Evolutionary conservation across 257 asterid species (phyloP).

Genomic region (Knoxia roxburghii): DNA sequence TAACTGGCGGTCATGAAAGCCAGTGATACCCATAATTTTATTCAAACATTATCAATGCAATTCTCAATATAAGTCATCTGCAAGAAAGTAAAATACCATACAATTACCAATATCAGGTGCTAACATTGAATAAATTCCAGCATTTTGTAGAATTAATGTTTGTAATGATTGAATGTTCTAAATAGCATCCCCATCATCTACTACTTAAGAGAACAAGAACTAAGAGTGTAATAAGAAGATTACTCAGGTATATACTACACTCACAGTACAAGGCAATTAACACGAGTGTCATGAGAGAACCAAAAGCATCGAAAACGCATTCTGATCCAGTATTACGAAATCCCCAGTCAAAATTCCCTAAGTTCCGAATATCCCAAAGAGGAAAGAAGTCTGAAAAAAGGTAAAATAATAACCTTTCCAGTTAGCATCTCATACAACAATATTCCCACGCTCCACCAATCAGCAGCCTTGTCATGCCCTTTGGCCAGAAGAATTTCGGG

Average conservation of each 20-base stretch:
- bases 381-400: background rate
- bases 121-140: background rate
- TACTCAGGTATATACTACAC: background rate
- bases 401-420: slow-evolving; percentile 46
- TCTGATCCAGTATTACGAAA: background rate
- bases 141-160: background rate
- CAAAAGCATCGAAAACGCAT: background rate
- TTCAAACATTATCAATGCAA: background rate
- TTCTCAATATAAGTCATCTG: background rate
- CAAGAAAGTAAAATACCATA: background rate
- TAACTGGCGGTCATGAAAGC: background rate
- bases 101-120: background rate
- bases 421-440: slow-evolving; percentile 76
- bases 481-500: slow-evolving; percentile 72
- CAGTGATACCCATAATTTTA: background rate
- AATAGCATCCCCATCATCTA: background rate
- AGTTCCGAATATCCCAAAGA: background rate
- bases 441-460: slow-evolving; percentile 88
- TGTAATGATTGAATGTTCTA: background rate
- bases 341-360: background rate
- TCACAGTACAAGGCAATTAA: background rate
- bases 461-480: slow-evolving; percentile 85
- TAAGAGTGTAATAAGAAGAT: background rate
- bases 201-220: background rate
- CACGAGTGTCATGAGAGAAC: background rate